Evolutionary conservation across 106 monocot species (phyloP), one percentile per base, ranked within the genome.

Genomic region (Triglochin maritima): DNA sequence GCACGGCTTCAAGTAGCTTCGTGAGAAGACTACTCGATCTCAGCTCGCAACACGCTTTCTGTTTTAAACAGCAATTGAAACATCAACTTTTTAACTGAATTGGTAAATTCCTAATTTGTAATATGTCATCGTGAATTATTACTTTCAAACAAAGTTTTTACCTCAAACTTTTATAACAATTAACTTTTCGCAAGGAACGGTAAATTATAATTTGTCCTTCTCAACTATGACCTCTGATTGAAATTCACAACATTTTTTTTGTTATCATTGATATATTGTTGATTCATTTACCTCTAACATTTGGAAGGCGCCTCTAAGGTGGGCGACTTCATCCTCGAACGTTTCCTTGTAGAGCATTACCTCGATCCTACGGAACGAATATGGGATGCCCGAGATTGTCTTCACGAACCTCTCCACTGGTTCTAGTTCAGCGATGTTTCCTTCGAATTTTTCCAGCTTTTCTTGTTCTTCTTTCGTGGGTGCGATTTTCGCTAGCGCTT

Each of bases 21-120:
- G 86, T 71, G 74, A 92, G 92, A 42, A 92, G 96, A 45, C 78
- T 60, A 69, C 91, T 88, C n/a, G 88, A 86, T 65, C 84, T 83
- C 44, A 98, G 80, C 69, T 98, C 96, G 70, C 75, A 78, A 78
- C 96, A 98, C 0, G 96, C 96, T 78, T 88, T 86, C 96, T 98
- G 78, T n/a, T 46, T 50, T n/a, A 4, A 69, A 56, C 52, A 52
- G 52, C 52, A 14, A n/a, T 4, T 66, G 7, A 43, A 66, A 49
- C 3, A n/a, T 47, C 47, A 46, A 29, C 29, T 29, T 29, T 29
- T 29, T 29, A 29, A 29, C 29, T 29, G 29, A 29, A 29, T 0
- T 29, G 29, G 29, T 29, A 0, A 29, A 29, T 29, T 29, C 1
- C 29, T 29, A 29, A 29, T 0, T 29, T 29, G 29, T 29, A 29